Conservation (phyloP, 768 basidiomycete genomes). For the Pseudohyphozyma bogoriensis region DNA sequence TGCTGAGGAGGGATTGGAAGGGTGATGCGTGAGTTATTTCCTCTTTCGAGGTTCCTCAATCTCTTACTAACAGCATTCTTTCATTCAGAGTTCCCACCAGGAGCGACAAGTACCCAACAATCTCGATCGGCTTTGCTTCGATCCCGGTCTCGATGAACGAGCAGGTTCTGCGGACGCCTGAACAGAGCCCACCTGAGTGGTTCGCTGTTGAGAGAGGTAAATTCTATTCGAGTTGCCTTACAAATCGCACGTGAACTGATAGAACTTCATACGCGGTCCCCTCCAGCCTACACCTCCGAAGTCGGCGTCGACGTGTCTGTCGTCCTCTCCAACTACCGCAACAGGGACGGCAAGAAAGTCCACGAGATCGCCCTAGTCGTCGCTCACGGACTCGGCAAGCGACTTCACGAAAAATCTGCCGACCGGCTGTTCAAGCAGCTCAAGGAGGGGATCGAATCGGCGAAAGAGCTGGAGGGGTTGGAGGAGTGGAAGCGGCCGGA, state of each 20-base stretch:
- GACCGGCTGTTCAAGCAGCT: slow-evolving; percentile 19
- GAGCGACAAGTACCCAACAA: slow-evolving; percentile 11
- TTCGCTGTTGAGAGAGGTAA: slow-evolving; percentile 24
- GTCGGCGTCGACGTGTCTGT: slow-evolving; percentile 25
- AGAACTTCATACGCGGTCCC: not conserved
- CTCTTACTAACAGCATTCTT: not conserved
- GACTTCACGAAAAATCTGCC: not conserved
- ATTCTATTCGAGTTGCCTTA: not conserved
- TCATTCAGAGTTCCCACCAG: slow-evolving; percentile 4
- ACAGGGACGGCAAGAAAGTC: slow-evolving; percentile 13
- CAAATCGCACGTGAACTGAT: no score
- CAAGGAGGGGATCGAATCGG: slow-evolving; percentile 10
- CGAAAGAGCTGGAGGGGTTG: not conserved
- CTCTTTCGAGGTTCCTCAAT: no score
- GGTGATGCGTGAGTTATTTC: slow-evolving; percentile 16
- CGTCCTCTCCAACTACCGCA: slow-evolving; percentile 20
- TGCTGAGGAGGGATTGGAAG: slow-evolving; percentile 28
- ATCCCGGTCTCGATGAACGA: slow-evolving; percentile 24
- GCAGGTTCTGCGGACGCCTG: slow-evolving; percentile 26
- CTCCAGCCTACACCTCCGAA: slow-evolving; percentile 22
- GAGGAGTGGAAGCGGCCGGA: slow-evolving; percentile 24
- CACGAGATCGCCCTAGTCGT: slow-evolving; percentile 25
- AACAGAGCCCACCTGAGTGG: slow-evolving; percentile 50
- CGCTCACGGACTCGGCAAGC: slow-evolving; percentile 13
- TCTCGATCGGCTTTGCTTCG: slow-evolving; percentile 22